Percentiles rank a stretch among this genome's conserved stretches.
These are phyloP conservation scores for Zygoascus sp. DNA, from an alignment of 1,139 yeast genomes.

Conservation along the genomic window DNA sequence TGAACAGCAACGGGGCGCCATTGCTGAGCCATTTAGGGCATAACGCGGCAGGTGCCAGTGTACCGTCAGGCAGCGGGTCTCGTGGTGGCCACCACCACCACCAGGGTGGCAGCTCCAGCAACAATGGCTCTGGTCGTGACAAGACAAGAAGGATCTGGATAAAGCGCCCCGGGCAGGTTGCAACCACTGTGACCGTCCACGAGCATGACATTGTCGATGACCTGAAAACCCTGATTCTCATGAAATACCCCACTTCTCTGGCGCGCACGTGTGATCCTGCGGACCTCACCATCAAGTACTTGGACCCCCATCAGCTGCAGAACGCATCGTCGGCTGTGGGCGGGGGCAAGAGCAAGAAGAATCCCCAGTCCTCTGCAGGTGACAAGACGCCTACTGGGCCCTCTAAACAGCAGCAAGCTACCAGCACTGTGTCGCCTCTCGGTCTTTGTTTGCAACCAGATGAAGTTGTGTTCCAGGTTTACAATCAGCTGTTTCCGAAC, in stretches of 20 bases:
- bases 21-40: background rate
- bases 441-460: conserved; percentile 45
- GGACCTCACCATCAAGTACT: conserved; percentile 41
- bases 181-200: conserved; percentile 60
- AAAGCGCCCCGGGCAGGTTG: conserved; percentile 49
- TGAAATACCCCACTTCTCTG: conserved; percentile 65
- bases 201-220: conserved; percentile 66
- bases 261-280: conserved; percentile 66
- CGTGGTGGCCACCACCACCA: background rate
- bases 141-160: conserved; percentile 56
- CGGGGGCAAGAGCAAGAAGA: background rate
- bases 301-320: background rate
- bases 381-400: background rate
- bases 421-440: conserved; percentile 1
- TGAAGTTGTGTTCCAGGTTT: conserved; percentile 51
- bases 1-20: background rate
- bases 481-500: conserved; percentile 58
- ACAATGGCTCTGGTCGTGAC: conserved; percentile 1
- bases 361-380: conserved; percentile 4
- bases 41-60: background rate
- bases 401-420: background rate
- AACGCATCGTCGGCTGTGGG: background rate
- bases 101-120: background rate
- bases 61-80: background rate
- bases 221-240: conserved; percentile 54